A percentile compares a stretch with the other conserved stretches of the same genome.
Evolutionary conservation across 2,329 filamentous ascomycete genomes (phyloP).

Genomic region (Pyrenochaeta sp.): DNA sequence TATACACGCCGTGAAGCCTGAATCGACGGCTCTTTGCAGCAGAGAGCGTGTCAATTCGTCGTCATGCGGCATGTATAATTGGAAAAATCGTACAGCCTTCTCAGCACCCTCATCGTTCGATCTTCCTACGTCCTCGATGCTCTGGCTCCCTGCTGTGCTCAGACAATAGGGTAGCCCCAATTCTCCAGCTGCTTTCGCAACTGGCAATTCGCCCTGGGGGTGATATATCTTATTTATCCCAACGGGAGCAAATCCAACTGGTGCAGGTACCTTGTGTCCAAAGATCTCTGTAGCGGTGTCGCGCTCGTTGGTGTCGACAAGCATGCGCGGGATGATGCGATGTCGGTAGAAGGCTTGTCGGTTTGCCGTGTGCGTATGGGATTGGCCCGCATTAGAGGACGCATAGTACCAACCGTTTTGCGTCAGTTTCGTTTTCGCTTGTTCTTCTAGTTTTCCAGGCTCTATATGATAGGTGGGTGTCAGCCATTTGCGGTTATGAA

Average conservation of each 20-base stretch:
- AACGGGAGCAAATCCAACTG: slow-evolving; percentile 71
- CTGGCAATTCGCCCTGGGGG: slow-evolving; percentile 64
- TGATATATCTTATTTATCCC: slow-evolving; percentile 74
- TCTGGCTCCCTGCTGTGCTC: slow-evolving; percentile 63
- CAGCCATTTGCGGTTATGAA: neutral
- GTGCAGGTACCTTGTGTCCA: slow-evolving; percentile 66
- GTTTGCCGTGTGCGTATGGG: slow-evolving; percentile 64
- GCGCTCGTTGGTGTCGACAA: slow-evolving; percentile 66
- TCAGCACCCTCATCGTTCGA: slow-evolving; percentile 59
- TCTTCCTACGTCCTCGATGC: slow-evolving; percentile 66
- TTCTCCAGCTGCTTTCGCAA: slow-evolving; percentile 68
- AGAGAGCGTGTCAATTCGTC: slow-evolving; percentile 66
- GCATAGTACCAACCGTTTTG: slow-evolving; percentile 68
- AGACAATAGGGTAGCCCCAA: slow-evolving; percentile 68
- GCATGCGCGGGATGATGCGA: slow-evolving; percentile 68
- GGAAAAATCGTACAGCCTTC: slow-evolving; percentile 62
- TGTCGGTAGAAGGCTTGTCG: slow-evolving; percentile 71
- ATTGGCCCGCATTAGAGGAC: slow-evolving; percentile 65
- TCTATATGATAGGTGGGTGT: slow-evolving; percentile 44
- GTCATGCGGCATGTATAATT: slow-evolving; percentile 71
- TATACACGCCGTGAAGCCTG: slow-evolving; percentile 66
- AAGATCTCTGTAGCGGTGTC: slow-evolving; percentile 68
- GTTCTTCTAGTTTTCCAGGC: slow-evolving; percentile 66
- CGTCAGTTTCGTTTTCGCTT: slow-evolving; percentile 64
- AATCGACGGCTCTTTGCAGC: slow-evolving; percentile 62